Percentiles rank a stretch among this genome's conserved stretches.
Evolutionary conservation across 2,329 filamentous ascomycete species (phyloP).

Genomic region (Fusarium sp.): DNA sequence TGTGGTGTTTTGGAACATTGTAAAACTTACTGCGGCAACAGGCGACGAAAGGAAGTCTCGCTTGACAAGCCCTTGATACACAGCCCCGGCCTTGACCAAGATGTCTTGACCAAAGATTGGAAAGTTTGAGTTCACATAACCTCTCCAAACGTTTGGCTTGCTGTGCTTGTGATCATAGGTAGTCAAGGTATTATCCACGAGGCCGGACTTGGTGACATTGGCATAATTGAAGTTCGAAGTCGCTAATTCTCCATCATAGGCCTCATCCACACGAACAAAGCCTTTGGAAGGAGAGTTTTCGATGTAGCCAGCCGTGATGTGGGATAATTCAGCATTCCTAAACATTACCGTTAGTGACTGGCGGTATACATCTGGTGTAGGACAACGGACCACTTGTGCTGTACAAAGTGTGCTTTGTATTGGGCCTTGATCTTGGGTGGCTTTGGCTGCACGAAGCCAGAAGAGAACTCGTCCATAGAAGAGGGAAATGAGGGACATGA

Average conservation of each 20-base stretch:
- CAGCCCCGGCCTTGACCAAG: conserved; percentile 44
- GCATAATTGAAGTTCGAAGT: conserved; percentile 54
- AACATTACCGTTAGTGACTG: background rate
- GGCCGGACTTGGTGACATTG: conserved; percentile 51
- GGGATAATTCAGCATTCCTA: conserved; percentile 56
- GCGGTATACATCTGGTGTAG: too few species aligned
- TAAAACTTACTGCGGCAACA: conserved; percentile 46
- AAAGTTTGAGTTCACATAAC: conserved; percentile 55
- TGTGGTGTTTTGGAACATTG: fast-evolving
- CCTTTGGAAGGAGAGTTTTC: conserved; percentile 50
- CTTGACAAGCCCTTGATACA: conserved; percentile 43
- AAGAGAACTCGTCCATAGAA: conserved; percentile 49
- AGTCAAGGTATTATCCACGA: conserved; percentile 55
- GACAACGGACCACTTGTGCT: conserved; percentile 54
- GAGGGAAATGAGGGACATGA: conserved; percentile 45
- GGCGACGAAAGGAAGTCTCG: conserved; percentile 31
- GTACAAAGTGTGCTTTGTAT: conserved; percentile 52
- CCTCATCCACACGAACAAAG: conserved; percentile 51
- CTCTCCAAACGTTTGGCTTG: conserved; percentile 48
- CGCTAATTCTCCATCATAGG: conserved; percentile 46
- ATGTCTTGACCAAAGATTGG: conserved; percentile 51
- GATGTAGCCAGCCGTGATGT: conserved; percentile 54
- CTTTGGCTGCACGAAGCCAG: conserved; percentile 50
- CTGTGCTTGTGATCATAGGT: conserved; percentile 38
- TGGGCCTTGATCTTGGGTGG: conserved; percentile 51